A percentile compares a stretch with the other conserved stretches of the same genome.
Conservation (phyloP, 495 filamentous ascomycete genomes). For the Penicillium goetzii region DNA sequence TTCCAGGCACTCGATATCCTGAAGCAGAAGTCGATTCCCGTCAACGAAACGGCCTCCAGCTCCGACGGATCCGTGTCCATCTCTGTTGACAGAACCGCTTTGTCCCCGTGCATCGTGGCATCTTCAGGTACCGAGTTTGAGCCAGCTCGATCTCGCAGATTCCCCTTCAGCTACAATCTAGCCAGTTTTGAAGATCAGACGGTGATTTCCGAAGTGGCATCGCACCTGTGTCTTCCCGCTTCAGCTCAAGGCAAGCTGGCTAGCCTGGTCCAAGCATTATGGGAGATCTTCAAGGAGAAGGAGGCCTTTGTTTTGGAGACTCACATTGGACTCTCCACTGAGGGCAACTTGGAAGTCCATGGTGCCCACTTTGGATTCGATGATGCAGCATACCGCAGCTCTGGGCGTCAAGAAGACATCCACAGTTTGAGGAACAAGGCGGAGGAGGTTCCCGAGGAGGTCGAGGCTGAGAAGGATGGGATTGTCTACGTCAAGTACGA, state of each 20-base stretch:
- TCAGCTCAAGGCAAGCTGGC: conserved; percentile 48
- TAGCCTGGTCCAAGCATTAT: conserved; percentile 56
- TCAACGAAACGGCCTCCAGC: conserved; percentile 42
- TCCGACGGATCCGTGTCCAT: conserved; percentile 60
- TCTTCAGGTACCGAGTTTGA: conserved; percentile 52
- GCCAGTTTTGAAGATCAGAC: conserved; percentile 34
- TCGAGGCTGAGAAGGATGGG: conserved; percentile 69
- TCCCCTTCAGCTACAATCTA: conserved; percentile 64
- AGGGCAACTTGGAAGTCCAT: conserved; percentile 52
- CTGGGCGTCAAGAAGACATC: conserved; percentile 65
- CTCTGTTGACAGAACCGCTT: conserved; percentile 64
- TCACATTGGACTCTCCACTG: conserved; percentile 41
- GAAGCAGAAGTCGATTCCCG: conserved; percentile 51
- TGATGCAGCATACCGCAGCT: conserved; percentile 73
- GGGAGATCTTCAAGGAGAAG: conserved; percentile 64
- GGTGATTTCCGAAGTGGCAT: conserved; percentile 46
- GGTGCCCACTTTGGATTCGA: conserved; percentile 70
- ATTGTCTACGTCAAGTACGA: conserved; percentile 71
- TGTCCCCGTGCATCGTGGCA: conserved; percentile 69
- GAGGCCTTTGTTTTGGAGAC: conserved; percentile 68
- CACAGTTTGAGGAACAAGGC: conserved; percentile 58
- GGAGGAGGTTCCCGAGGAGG: conserved; percentile 59
- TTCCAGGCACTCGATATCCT: conserved; percentile 64
- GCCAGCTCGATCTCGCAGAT: conserved; percentile 48
- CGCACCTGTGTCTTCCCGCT: conserved; percentile 55